Conservation (phyloP, 805 yeast genomes). For the Hanseniaspora nectarophila region DNA sequence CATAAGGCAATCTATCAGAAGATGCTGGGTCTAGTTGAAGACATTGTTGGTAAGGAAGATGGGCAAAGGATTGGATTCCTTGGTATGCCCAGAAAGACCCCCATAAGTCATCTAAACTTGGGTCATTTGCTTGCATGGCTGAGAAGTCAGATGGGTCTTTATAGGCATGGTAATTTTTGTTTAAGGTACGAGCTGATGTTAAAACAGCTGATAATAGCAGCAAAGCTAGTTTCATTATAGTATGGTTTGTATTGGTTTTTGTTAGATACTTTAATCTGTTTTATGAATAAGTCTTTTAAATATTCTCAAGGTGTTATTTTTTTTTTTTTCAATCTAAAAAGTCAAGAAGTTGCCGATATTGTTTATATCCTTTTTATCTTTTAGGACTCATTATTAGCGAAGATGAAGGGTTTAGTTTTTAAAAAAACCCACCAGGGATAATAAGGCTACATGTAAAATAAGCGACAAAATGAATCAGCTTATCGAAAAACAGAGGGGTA, state of each 20-base stretch:
- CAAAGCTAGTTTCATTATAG: neutral
- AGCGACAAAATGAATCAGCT: neutral
- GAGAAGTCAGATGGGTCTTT: neutral
- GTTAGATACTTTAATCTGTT: too few relatives aligned
- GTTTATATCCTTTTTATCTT: too few relatives aligned
- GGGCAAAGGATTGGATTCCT: slow-evolving; percentile 64
- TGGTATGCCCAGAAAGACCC: slow-evolving; percentile 62
- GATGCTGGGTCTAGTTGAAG: slow-evolving; percentile 31
- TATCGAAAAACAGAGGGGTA: too few relatives aligned
- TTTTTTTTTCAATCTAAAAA: too few relatives aligned
- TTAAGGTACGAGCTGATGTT: neutral
- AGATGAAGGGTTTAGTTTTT: too few relatives aligned
- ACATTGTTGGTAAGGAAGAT: slow-evolving; percentile 51
- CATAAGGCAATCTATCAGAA: slow-evolving; percentile 34
- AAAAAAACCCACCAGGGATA: too few relatives aligned
- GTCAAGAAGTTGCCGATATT: too few relatives aligned
- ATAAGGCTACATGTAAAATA: too few relatives aligned
- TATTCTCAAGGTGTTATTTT: too few relatives aligned
- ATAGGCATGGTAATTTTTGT: slow-evolving; percentile 5
- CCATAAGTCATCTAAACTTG: slow-evolving; percentile 50
- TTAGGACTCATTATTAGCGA: too few relatives aligned
- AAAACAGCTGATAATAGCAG: neutral
- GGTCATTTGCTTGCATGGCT: slow-evolving; percentile 14
- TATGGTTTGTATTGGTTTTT: neutral
- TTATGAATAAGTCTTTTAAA: too few relatives aligned